Conservation (phyloP, 2,329 filamentous ascomycete species). For the Phyllosticta capitalensis region DNA sequence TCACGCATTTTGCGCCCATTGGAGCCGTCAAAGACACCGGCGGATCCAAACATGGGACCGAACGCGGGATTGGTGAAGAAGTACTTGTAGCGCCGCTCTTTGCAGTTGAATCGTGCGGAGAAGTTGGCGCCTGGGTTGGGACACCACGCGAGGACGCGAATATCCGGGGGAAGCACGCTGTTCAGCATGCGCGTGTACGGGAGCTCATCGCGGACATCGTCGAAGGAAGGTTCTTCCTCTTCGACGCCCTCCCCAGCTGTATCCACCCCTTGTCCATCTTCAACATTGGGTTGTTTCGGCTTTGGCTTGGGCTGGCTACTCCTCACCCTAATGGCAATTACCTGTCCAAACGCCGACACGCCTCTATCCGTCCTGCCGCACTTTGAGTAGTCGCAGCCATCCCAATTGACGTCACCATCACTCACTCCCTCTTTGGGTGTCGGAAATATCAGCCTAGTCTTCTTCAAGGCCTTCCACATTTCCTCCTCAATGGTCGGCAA, state of each 20-base stretch:
- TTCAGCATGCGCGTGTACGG: conserved; percentile 79
- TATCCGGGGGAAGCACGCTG: conserved; percentile 77
- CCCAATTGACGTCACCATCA: conserved; percentile 55
- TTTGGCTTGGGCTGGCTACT: conserved; percentile 58
- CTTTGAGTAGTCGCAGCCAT: conserved; percentile 84
- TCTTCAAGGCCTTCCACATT: conserved; percentile 82
- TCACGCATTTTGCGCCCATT: conserved; percentile 20
- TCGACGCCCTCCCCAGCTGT: neutral
- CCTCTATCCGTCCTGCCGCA: conserved; percentile 88
- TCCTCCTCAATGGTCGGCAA: conserved; percentile 84
- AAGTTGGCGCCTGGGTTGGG: conserved; percentile 70
- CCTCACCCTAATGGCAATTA: conserved; percentile 72
- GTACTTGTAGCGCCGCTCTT: conserved; percentile 85
- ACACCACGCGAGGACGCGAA: conserved; percentile 88
- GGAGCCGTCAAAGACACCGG: conserved; percentile 36
- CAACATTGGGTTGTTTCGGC: conserved; percentile 8
- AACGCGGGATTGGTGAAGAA: conserved; percentile 96
- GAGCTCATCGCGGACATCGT: conserved; percentile 71
- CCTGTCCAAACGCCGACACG: conserved; percentile 94
- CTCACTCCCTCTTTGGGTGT: conserved; percentile 21
- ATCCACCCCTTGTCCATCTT: conserved; percentile 2
- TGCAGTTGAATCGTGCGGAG: conserved; percentile 85
- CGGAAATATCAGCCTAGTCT: conserved; percentile 72
- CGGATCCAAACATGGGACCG: conserved; percentile 50
- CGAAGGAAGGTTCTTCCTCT: conserved; percentile 35